Evolutionary conservation across 2,329 filamentous ascomycete genomes (phyloP), one percentile per base, ranked within the genome.

Genomic region (Bipolaris sorokiniana): DNA sequence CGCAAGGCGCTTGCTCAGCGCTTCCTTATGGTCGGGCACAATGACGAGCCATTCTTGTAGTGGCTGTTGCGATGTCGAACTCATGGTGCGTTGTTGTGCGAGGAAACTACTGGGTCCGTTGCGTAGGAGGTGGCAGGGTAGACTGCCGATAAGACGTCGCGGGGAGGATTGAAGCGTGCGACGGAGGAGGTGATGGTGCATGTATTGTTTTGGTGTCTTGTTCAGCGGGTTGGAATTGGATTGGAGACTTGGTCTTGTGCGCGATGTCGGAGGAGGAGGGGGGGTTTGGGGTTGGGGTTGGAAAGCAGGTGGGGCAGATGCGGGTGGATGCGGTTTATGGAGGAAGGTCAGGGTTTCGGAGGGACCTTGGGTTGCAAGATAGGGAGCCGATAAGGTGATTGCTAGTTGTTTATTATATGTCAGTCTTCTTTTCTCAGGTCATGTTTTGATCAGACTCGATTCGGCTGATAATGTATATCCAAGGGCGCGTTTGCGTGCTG

Each of bases 11-110:
- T 78, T 76, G 33, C 79, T 70, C 50, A 82, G 65, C 16, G 74
- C 78, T 44, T 74, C 77, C 2, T 63, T 59, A 34, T 77, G 68
- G 63, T 84, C 82, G 1, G 81, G 81, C 0, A 80, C 61, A 49
- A 84, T 82, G 59, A 82, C 75, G 51, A 84, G 76, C 81, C 81
- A 84, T 75, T 84, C 82, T 31, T 69, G 73, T 7, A 74, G 60
- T 11, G 72, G 64, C 15, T 37, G 46, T 0, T 37, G 46, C 0
- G 62, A 54, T 3, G 20, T 45, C 1, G 62, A 65, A 38, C 69
- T 63, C 71, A 74, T 74, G 51, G 56, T 65, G 54, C 60, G 56
- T 15, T 28, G 34, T 7, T 37, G 37, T 11, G 23, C 18, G 5
- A 41, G 45, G 45, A 23, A 36, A n/a, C n/a, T n/a, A 15, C 7